phyloP scores from a whole-genome alignment of 306 rosid species.

The peach (Prunus persica) region Prunus_persica_NCBIv2 NC_034016.1:18449001-18449500 shows the following conservation, averaged over 20 bases:
- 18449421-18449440: neutral
- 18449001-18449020: neutral
- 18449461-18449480: constrained; percentile 97
- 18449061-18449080: neutral
- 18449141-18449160: neutral
- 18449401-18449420: neutral
- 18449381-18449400: constrained; percentile 9
- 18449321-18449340: constrained; percentile 95
- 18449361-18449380: constrained; percentile 93
- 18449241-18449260: neutral
- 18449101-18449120: neutral
- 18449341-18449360: constrained; percentile 96
- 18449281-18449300: constrained; percentile 59
- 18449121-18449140: neutral
- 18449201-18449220: neutral
- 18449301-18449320: constrained; percentile 99
- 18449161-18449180: neutral
- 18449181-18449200: neutral
- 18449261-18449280: neutral
- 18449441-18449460: too few species aligned
- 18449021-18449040: neutral
- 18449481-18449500: constrained; percentile 99
- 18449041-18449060: neutral
- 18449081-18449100: neutral
- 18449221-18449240: neutral